phyloP scores from a whole-genome alignment of 2,329 filamentous ascomycete species.

The Aspergillus viridinutans region DNA sequence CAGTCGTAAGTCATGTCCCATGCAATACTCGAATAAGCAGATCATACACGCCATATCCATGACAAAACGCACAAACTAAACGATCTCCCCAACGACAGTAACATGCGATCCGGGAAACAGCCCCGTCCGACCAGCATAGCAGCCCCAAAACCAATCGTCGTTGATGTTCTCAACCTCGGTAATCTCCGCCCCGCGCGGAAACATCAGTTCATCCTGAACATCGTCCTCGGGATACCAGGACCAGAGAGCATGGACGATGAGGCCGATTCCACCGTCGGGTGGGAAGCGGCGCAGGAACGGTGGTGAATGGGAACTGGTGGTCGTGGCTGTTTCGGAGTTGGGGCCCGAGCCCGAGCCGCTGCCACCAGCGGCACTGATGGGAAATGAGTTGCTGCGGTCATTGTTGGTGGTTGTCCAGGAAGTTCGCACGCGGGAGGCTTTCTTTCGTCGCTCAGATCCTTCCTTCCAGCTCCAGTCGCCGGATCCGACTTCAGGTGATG shows the following conservation, averaged over 20 bases:
- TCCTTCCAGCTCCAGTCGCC: slow-evolving; percentile 44
- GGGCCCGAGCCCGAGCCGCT: slow-evolving; percentile 1
- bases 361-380: not conserved
- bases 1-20: not conserved
- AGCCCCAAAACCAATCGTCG: slow-evolving; percentile 84
- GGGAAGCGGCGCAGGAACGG: slow-evolving; percentile 53
- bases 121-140: slow-evolving; percentile 74
- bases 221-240: slow-evolving; percentile 65
- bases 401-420: slow-evolving; percentile 7
- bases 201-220: slow-evolving; percentile 67
- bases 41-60: not conserved
- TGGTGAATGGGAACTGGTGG: slow-evolving; percentile 27
- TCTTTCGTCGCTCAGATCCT: slow-evolving; percentile 35
- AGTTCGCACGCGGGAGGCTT: slow-evolving; percentile 30
- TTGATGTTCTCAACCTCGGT: slow-evolving; percentile 82
- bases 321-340: slow-evolving; percentile 18
- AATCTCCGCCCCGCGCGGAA: slow-evolving; percentile 79
- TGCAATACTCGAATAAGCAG: not conserved
- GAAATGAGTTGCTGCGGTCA: slow-evolving; percentile 6
- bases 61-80: slow-evolving; percentile 6
- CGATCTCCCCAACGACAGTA: slow-evolving; percentile 42
- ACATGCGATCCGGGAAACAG: slow-evolving; percentile 80
- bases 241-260: slow-evolving; percentile 64
- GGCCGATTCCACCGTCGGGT: slow-evolving; percentile 69
- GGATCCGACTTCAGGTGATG: slow-evolving; percentile 23